Conservation (phyloP, 169 alveolate genomes). For the Plasmodium malariae region DNA sequence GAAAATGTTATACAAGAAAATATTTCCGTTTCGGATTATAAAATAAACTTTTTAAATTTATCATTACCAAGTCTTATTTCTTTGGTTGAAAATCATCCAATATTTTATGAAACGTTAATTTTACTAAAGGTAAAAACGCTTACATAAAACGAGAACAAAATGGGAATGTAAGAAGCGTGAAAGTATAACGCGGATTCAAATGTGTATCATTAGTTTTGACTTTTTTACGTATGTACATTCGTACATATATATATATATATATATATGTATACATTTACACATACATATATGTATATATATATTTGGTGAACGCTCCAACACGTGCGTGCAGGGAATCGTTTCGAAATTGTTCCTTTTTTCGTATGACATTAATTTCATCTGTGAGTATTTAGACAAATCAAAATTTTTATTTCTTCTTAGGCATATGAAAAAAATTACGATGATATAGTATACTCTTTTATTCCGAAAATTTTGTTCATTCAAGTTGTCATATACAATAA, state of each 20-base stretch:
- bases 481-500: constrained; percentile 64
- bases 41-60: constrained; percentile 42
- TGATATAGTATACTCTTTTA: constrained; percentile 59
- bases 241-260: not conserved
- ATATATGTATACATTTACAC: not conserved
- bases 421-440: constrained; percentile 64
- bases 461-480: constrained; percentile 55
- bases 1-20: constrained; percentile 36
- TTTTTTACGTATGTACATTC: not conserved
- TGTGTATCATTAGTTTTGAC: no score
- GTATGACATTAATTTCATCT: not conserved
- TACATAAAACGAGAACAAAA: not conserved
- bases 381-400: no score
- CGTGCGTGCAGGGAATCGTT: not conserved
- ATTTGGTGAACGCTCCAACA: no score
- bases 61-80: constrained; percentile 35
- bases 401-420: constrained; percentile 28
- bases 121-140: constrained; percentile 41
- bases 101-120: constrained; percentile 65
- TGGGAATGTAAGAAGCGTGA: not conserved
- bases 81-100: constrained; percentile 38
- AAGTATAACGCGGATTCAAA: not conserved
- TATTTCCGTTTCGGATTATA: constrained; percentile 22
- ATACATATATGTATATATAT: no score
- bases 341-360: not conserved